Evolutionary conservation across 2,329 filamentous ascomycete genomes (phyloP), one percentile per base, ranked within the genome.

Genomic region (Incumbomyces lentus): DNA sequence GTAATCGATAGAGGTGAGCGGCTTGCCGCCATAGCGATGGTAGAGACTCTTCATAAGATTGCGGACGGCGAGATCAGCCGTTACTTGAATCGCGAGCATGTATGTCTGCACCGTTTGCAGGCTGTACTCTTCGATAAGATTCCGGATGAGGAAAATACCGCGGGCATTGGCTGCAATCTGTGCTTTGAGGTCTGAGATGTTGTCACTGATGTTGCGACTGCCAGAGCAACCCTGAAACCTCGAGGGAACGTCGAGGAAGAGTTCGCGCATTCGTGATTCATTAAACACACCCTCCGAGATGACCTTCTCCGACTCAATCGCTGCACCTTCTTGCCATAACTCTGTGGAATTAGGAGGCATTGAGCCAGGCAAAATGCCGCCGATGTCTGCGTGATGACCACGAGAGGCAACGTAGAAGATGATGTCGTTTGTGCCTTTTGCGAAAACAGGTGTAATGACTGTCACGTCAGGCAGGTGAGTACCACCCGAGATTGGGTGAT

Each of bases 81-180:
- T 92, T 49, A 79, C 74, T 61, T 92, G 86, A 52, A 93, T 92
- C 18, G 76, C 82, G 40, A 75, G 72, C 86, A 93, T 92, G 63
- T 90, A 90, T 58, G 84, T 82, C 55, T 87, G 81, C 0, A 93
- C 86, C 0, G 84, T 82, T 2, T 80, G 72, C 55, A 86, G 80
- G 13, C 81, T 80, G 55, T 89, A 92, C 58, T 92, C 86, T n/a
- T 77, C 74, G 53, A 93, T 88, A 1, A 92, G 68, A 0, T 75
- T 73, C 42, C 75, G 75, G 54, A 93, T 92, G 17, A 90, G 70
- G 31, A 79, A 80, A 58, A 90, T 90, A 7, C 87, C 87, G 55
- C 88, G 88, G 56, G 86, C 82, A 58, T 93, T 93, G 11, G 86
- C 86, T 0, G 87, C 86, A 11, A 92, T 82, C 60, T 92, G 86